Base-by-base conservation (phyloP, 2,329 filamentous ascomycete species). In the Fusarium albosuccineum region DNA sequence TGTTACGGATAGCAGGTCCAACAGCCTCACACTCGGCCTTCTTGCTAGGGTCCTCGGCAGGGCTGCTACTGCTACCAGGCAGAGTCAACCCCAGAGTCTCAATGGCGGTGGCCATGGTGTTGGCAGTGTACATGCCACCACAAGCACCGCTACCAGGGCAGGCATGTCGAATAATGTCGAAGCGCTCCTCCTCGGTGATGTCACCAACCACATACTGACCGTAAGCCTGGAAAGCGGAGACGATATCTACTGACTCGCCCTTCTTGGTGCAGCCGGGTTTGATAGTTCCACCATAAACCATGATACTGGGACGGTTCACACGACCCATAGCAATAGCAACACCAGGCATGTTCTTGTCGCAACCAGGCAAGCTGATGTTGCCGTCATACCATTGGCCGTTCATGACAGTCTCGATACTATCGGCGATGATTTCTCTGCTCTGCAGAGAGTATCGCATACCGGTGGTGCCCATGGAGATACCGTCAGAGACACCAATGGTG, bases 271-370 rank as follows among this genome's bases (percentile, higher is more conserved):
- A 97, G 46, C 96, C 96, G 37, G 96, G 93, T 77, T 92, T 90
- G 78, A 98, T 99, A 41, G 92, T 94, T 49, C 96, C 96, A 71
- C 96, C 96, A 76, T 99, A 99, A 30, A 99, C 92, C 96, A 99
- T 99, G 77, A 99, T 85, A 73, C 92, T 94, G 30, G 96, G 96
- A 46, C 96, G 86, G 84, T 99, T 98, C 70, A 97, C 89, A 72
- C 96, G 89, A 37, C 94, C 95, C 92, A 97, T 97, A 58, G 94
- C 96, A 75, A 96, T 96, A 73, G 94, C 82, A 11, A 96, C 92
- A 79, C 92, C 92, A 1, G 94, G 94, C 96, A 99, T 98, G 83
- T 99, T 99, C 89, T 99, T 99, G 87, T 99, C 96, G 81, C 96
- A 99, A 49, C 96, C 96, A 13, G 96, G 96, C 74, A 99, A 92